Conservation (phyloP, 129 eudicot species). For the Helianthus tuberosus region DNA sequence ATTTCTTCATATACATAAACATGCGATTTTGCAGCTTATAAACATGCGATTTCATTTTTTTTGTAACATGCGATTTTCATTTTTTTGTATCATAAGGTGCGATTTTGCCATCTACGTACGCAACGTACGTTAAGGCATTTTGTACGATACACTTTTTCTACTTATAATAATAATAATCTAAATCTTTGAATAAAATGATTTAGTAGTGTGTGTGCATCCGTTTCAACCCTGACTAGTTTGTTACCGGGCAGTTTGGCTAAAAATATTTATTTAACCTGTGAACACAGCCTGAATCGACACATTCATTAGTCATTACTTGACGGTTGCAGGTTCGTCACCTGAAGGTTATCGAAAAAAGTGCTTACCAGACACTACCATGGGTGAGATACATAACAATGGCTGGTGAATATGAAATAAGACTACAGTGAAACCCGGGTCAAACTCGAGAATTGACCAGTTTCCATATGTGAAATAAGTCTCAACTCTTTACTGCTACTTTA, state of each 20-base stretch:
- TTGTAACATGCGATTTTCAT: too few relatives aligned
- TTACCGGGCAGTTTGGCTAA: not conserved
- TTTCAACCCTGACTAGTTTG: not conserved
- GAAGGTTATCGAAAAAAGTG: conserved; percentile 68
- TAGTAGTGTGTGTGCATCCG: not conserved
- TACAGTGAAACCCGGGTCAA: conserved; percentile 37
- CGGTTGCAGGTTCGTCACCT: conserved; percentile 58
- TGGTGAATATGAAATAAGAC: conserved; percentile 66
- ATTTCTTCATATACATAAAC: too few relatives aligned
- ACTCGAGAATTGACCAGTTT: conserved; percentile 1
- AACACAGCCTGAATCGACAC: not conserved
- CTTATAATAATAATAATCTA: not conserved
- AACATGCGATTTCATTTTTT: too few relatives aligned
- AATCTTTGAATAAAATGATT: not conserved
- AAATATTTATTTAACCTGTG: too few relatives aligned
- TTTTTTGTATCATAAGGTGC: too few relatives aligned
- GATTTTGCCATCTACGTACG: too few relatives aligned
- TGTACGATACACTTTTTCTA: too few relatives aligned
- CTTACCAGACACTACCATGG: conserved; percentile 74
- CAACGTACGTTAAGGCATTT: too few relatives aligned
- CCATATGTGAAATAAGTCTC: conserved; percentile 5
- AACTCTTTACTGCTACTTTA: conserved; percentile 9
- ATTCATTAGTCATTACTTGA: not conserved
- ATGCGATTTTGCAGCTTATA: too few relatives aligned
- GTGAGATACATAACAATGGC: conserved; percentile 74